Percentiles rank a stretch among this genome's conserved stretches.
Conservation (phyloP, 495 filamentous ascomycete species). For the Daldinia bambusicola region DNA sequence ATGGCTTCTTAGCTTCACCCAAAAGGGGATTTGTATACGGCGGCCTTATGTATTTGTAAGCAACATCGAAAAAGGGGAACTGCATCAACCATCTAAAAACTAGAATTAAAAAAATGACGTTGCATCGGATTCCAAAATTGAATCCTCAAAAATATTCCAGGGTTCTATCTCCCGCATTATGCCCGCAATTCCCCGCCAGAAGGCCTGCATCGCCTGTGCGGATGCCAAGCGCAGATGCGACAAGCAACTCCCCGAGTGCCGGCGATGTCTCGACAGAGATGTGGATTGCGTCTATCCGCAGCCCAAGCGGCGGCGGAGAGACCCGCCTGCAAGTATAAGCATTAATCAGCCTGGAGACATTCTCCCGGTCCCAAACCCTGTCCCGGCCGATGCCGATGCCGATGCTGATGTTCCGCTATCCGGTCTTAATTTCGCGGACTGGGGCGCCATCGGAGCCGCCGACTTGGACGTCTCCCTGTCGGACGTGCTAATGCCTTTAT, state of each 20-base stretch:
- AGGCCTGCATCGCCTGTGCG: conserved; percentile 20
- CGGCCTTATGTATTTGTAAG: not conserved
- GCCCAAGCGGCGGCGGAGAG: conserved; percentile 17
- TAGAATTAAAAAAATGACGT: not conserved
- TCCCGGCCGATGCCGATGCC: not conserved
- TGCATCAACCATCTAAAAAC: not conserved
- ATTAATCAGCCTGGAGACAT: not conserved
- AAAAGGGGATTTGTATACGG: not conserved
- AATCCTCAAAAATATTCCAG: not conserved
- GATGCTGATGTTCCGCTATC: not conserved
- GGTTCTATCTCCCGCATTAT: not conserved
- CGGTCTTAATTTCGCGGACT: not conserved
- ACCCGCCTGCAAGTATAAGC: not conserved
- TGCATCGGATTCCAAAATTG: not conserved
- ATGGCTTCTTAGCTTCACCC: too few relatives aligned
- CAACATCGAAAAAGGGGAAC: not conserved
- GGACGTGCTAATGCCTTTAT: not conserved
- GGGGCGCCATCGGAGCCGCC: not conserved
- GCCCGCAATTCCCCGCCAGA: conserved; percentile 17
- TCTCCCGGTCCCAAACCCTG: not conserved
- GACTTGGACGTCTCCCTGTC: not conserved
- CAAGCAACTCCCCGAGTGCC: conserved; percentile 22
- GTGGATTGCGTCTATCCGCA: conserved; percentile 19
- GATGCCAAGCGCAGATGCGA: conserved; percentile 22
- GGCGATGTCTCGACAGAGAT: conserved; percentile 20